Evolutionary conservation across 768 basidiomycete genomes (phyloP), one percentile per base, ranked within the genome.

Genomic region (Mycena amicta): DNA sequence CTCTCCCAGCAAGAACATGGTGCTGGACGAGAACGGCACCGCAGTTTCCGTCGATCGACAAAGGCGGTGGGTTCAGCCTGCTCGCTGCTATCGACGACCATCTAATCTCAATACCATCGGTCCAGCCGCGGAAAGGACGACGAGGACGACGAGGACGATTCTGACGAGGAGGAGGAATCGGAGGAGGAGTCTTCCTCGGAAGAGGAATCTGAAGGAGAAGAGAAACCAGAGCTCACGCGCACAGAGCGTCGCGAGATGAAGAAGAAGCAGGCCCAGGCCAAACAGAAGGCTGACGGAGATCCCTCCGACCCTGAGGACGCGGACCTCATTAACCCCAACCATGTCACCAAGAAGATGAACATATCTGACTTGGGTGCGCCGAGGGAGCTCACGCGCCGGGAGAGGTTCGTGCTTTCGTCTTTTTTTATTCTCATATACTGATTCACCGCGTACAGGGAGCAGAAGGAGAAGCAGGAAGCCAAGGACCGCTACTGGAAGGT

Each of bases 401-500:
- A 92, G 70, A 80, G 85, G 90, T 86, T 59, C 27, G 74, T 51
- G 18, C 33, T 27, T 3, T 57, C 28, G 20, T 27, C 56, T 16
- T 29, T 52, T 2, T 28, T 5, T 4, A 33, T 22, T 29, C 30
- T 52, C 20, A 6, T 6, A 13, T 43, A 20, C 41, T 57, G 26
- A 62, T 52, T 13, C n/a, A 15, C 52, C 28, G 15, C n/a, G 45
- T 33, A 8, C 60, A 95, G 95, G 63, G 95, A 97, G 69, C 88
- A 87, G 68, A 94, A 95, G 70, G 93, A 95, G 74, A 95, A 94
- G 77, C 82, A 90, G 66, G 93, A 94, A 1, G 92, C 93, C 1
- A 85, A 92, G 69, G 92, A 93, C 26, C 78, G 83, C 25, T 96
- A 96, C 71, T 88, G 88, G 87, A 93, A 95, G 83, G 89, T 91